Evolutionary conservation across 495 filamentous ascomycete genomes (phyloP), one percentile per base, ranked within the genome.

Genomic region (Tuber indicum): DNA sequence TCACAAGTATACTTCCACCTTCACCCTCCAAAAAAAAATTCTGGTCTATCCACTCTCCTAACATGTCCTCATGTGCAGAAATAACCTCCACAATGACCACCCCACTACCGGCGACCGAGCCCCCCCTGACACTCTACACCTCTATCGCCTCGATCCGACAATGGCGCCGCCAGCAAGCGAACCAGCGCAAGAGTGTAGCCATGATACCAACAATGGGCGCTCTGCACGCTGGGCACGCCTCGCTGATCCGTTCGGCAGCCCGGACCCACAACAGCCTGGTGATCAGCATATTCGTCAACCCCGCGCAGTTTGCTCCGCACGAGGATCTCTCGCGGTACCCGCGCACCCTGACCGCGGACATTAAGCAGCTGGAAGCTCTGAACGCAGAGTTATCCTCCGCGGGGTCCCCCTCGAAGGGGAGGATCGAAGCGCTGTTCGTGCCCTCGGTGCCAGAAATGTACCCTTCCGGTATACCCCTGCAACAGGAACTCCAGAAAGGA

Each of bases 131-230:
- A 84, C 86, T 97, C 81, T 91, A 96, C 85, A 91, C 91, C 77
- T 90, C 91, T 79, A 89, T 94, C 75, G 85, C 90, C 32, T 85
- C 87, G 3, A 87, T 98, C 49, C 93, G 94, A 71, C 84, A 89
- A 81, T 89, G 91, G 85, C 92, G 94, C 23, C 88, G 88, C 2
- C 86, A 90, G 44, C 88, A 95, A 45, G 86, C 91, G 69, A 86
- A 90, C 72, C 87, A 90, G 78, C 87, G 91, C 82, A 89, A 91
- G 46, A 90, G 90, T 26, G 90, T 99, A 72, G 94, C 92, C 70
- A 89, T 99, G 16, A 93, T 99, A 12, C 96, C 96, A 0, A 99
- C 96, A 16, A 98, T 99, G 95, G 96, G 96, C 58, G 96, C 96
- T 23, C 88, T 99, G 0, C 96, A 99, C 84, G 88, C 91, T 76